These are phyloP conservation scores for Beauveria scarabaeidicola DNA, from an alignment of 2,329 filamentous ascomycete species.

Conservation along the genomic window DNA sequence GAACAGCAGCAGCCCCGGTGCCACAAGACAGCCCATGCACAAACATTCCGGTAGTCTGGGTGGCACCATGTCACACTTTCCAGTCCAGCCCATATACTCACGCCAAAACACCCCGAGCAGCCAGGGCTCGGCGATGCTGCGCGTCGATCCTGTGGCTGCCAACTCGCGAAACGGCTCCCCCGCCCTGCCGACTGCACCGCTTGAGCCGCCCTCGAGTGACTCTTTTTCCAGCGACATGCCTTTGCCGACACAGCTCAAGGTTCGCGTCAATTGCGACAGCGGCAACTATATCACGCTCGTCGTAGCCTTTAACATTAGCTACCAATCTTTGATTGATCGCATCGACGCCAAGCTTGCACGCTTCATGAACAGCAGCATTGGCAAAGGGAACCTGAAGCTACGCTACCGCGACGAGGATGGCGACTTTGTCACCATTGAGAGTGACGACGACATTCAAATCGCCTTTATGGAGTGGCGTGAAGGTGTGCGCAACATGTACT, in stretches of 20 bases:
- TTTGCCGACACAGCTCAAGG: conserved; percentile 73
- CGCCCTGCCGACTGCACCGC: conserved; percentile 29
- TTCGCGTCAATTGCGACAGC: conserved; percentile 81
- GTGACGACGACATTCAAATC: conserved; percentile 92
- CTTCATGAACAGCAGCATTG: conserved; percentile 77
- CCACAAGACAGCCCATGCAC: conserved; percentile 52
- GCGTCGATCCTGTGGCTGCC: conserved; percentile 29
- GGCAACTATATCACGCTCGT: conserved; percentile 93
- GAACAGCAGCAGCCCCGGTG: conserved; percentile 62
- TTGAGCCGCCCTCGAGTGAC: conserved; percentile 20
- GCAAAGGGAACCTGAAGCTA: conserved; percentile 72
- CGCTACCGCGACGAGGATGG: conserved; percentile 89
- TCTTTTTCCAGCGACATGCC: conserved; percentile 40
- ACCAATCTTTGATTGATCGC: conserved; percentile 85
- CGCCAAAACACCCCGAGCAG: conserved; percentile 37
- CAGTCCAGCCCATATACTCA: conserved; percentile 43
- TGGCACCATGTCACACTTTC: conserved; percentile 48
- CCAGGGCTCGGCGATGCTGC: conserved; percentile 25
- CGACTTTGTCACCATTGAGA: conserved; percentile 87
- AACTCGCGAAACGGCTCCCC: conserved; percentile 40
- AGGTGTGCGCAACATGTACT: conserved; percentile 45
- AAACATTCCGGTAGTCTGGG: conserved; percentile 40
- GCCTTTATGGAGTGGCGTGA: conserved; percentile 94
- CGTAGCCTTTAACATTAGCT: conserved; percentile 89
- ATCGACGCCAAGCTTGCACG: conserved; percentile 92